Conservation (phyloP, 2,329 filamentous ascomycete species). For the Apiospora kogelbergensis region DNA sequence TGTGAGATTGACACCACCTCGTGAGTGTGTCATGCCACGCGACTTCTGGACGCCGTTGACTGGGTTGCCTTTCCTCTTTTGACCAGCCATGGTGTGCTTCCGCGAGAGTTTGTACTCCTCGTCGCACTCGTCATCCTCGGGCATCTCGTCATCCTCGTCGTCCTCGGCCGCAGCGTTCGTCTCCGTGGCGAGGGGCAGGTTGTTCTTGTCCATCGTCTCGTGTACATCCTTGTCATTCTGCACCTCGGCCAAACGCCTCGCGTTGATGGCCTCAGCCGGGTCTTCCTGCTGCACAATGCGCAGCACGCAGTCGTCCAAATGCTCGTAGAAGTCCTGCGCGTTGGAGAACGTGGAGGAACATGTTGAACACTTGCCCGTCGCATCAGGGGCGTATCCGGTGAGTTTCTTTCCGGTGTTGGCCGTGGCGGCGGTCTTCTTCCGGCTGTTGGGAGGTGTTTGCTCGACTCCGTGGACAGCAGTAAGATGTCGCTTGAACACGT, state of each 20-base stretch:
- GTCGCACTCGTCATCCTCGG: slow-evolving; percentile 62
- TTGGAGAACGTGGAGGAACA: slow-evolving; percentile 89
- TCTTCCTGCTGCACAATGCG: slow-evolving; percentile 73
- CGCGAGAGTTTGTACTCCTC: slow-evolving; percentile 51
- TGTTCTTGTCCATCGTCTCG: slow-evolving; percentile 64
- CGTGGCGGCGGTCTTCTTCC: slow-evolving; percentile 55
- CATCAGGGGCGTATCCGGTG: slow-evolving; percentile 70
- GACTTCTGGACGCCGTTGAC: slow-evolving; percentile 63
- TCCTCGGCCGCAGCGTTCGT: slow-evolving; percentile 51
- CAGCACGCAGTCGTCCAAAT: slow-evolving; percentile 77
- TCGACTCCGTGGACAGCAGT: slow-evolving; percentile 93
- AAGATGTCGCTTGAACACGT: slow-evolving; percentile 95
- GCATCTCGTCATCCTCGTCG: slow-evolving; percentile 55
- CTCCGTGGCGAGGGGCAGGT: slow-evolving; percentile 49
- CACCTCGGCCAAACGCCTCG: slow-evolving; percentile 63
- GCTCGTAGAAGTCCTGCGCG: slow-evolving; percentile 97
- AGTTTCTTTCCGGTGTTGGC: slow-evolving; percentile 59
- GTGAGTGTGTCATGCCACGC: slow-evolving; percentile 75
- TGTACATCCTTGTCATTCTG: slow-evolving; percentile 63
- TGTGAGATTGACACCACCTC: slow-evolving; percentile 63
- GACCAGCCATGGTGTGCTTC: slow-evolving; percentile 47
- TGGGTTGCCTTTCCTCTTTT: slow-evolving; percentile 59
- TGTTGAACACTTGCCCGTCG: slow-evolving; percentile 92
- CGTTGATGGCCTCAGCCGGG: slow-evolving; percentile 68
- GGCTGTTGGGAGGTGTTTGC: slow-evolving; percentile 87